Conservation (phyloP, 1,139 yeast genomes). For the Barnettozyma hawaiiensis region DNA sequence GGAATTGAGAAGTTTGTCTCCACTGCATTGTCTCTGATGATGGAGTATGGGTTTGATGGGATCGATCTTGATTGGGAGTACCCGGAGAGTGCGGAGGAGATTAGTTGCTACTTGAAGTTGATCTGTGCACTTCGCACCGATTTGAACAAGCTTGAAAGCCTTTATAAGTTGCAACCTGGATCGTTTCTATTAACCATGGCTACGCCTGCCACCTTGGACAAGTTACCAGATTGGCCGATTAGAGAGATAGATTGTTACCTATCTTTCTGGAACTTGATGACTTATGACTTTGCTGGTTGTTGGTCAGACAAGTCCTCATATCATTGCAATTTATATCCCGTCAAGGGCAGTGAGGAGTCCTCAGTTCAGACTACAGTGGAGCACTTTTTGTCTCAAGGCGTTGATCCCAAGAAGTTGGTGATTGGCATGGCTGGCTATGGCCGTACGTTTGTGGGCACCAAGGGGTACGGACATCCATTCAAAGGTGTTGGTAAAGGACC, state of each 20-base stretch:
- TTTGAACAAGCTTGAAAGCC: conserved; percentile 25
- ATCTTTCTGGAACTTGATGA: conserved; percentile 80
- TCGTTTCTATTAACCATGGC: conserved; percentile 61
- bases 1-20: conserved; percentile 37
- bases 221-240: conserved; percentile 40
- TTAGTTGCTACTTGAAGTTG: conserved; percentile 31
- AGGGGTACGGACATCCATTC: conserved; percentile 40
- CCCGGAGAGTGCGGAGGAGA: conserved; percentile 49
- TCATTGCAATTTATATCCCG: conserved; percentile 61
- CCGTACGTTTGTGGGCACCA: conserved; percentile 51
- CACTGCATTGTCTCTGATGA: conserved; percentile 44
- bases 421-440: conserved; percentile 92
- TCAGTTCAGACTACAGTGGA: conserved; percentile 47
- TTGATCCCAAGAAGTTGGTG: conserved; percentile 48
- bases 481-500: conserved; percentile 42
- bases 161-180: conserved; percentile 22
- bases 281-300: conserved; percentile 78
- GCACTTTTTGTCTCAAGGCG: conserved; percentile 39
- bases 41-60: conserved; percentile 72
- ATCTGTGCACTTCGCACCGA: neutral
- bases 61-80: conserved; percentile 95
- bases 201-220: conserved; percentile 59
- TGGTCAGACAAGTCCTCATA: conserved; percentile 63
- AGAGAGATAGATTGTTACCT: conserved; percentile 51
- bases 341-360: conserved; percentile 41